A percentile compares a stretch with the other conserved stretches of the same genome.
phyloP scores from a whole-genome alignment of 2,329 filamentous ascomycete species.

The Fusarium chaquense region DNA sequence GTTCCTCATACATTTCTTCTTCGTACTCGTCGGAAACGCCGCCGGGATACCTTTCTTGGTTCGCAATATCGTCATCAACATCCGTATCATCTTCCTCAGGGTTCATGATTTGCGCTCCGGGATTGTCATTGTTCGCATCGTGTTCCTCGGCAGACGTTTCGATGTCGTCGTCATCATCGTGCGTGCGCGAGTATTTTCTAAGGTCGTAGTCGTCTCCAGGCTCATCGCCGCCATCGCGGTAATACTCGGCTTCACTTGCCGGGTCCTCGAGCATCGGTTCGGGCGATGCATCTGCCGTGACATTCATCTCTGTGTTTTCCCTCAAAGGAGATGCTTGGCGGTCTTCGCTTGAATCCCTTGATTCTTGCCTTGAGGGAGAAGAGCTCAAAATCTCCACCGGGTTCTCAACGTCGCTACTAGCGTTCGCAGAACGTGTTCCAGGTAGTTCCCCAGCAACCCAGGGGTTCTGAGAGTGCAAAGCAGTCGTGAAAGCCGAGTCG shows the following conservation, averaged over 20 bases:
- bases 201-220: slow-evolving; percentile 53
- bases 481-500: slow-evolving; percentile 20
- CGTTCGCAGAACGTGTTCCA: slow-evolving; percentile 17
- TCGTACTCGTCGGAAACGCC: slow-evolving; percentile 35
- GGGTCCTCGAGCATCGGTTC: slow-evolving; percentile 25
- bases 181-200: slow-evolving; percentile 50
- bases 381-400: slow-evolving; percentile 45
- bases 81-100: slow-evolving; percentile 38
- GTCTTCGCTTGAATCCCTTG: slow-evolving; percentile 18
- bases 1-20: slow-evolving; percentile 46
- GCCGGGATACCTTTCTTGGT: slow-evolving; percentile 39
- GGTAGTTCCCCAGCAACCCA: slow-evolving; percentile 28
- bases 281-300: slow-evolving; percentile 6
- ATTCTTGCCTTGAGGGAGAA: slow-evolving; percentile 29
- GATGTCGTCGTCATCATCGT: slow-evolving; percentile 52
- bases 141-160: slow-evolving; percentile 48
- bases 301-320: slow-evolving; percentile 8
- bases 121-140: slow-evolving; percentile 46
- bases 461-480: slow-evolving; percentile 17
- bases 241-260: slow-evolving; percentile 40
- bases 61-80: slow-evolving; percentile 48
- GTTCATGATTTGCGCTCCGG: slow-evolving; percentile 41
- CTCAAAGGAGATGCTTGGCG: slow-evolving; percentile 15
- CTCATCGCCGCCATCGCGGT: slow-evolving; percentile 46
- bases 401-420: slow-evolving; percentile 35